A percentile compares a stretch with the other conserved stretches of the same genome.
Evolutionary conservation across 108 stramenopile species (phyloP).

Genomic region (Stephanodiscus triporus): DNA sequence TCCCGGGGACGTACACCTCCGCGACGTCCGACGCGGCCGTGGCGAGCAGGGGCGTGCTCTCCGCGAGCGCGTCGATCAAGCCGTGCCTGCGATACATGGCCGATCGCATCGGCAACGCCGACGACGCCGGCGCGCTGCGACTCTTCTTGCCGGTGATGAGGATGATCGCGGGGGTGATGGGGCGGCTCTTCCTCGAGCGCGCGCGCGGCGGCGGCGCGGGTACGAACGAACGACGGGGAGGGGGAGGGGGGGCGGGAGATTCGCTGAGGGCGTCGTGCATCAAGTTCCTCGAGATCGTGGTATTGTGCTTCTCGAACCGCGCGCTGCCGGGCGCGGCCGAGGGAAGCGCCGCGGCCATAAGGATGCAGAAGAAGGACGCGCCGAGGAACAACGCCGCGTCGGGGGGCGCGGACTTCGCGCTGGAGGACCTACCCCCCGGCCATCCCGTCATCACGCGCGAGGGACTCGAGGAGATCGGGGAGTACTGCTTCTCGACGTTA

Average conservation of each 20-base stretch:
- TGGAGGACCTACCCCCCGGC: constrained; percentile 88
- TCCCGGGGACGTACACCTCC: constrained; percentile 74
- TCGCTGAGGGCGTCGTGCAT: constrained; percentile 78
- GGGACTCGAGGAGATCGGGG: constrained; percentile 82
- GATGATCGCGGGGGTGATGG: constrained; percentile 80
- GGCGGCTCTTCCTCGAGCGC: constrained; percentile 43
- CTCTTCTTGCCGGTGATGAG: constrained; percentile 85
- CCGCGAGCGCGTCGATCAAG: constrained; percentile 72
- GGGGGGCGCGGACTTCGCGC: constrained; percentile 75
- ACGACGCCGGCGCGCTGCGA: constrained; percentile 79
- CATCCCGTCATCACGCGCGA: constrained; percentile 90
- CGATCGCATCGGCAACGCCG: constrained; percentile 71
- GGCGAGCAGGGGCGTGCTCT: constrained; percentile 72
- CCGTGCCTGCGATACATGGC: constrained; percentile 81
- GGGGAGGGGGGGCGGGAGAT: constrained; percentile 43
- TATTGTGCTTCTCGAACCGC: constrained; percentile 79
- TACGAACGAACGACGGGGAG: constrained; percentile 5
- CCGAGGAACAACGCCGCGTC: constrained; percentile 30
- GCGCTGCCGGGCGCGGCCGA: constrained; percentile 53
- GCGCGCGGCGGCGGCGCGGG: constrained; percentile 12
- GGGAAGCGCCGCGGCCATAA: constrained; percentile 39
- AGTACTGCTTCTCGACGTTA: constrained; percentile 83
- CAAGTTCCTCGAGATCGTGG: constrained; percentile 90
- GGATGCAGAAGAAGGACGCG: constrained; percentile 48
- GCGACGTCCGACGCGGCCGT: constrained; percentile 59